Conservation (phyloP, 2,329 filamentous ascomycete species). For the Xylaria sp. region DNA sequence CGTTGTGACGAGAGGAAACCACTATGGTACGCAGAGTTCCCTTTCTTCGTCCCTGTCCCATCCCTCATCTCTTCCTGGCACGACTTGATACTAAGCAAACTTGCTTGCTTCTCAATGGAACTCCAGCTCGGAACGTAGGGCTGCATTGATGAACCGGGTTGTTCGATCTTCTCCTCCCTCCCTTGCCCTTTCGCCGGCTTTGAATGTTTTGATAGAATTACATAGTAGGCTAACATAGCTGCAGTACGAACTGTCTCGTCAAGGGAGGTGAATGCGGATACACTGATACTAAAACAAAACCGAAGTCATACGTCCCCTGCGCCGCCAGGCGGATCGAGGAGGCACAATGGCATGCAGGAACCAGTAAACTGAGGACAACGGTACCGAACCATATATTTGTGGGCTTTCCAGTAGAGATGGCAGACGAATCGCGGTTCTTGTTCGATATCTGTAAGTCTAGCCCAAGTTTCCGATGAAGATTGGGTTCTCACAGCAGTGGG, state of each 20-base stretch:
- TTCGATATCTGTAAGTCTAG: slow-evolving; percentile 23
- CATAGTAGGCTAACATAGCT: slow-evolving; percentile 9
- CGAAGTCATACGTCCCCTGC: slow-evolving; percentile 13
- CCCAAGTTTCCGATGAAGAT: neutral
- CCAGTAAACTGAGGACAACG: slow-evolving; percentile 15
- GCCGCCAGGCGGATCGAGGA: slow-evolving; percentile 11
- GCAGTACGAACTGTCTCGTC: slow-evolving; percentile 25
- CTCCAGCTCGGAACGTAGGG: slow-evolving; percentile 13
- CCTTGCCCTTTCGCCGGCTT: neutral
- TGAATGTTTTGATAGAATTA: neutral
- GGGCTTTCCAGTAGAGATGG: slow-evolving; percentile 21
- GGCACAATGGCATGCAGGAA: slow-evolving; percentile 16
- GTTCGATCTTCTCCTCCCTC: neutral
- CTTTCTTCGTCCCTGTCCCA: neutral
- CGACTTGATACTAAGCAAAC: slow-evolving; percentile 1
- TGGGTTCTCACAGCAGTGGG: too few species aligned
- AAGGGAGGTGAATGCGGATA: slow-evolving; percentile 26
- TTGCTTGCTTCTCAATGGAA: neutral
- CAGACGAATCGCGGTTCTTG: slow-evolving; percentile 21
- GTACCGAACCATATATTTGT: slow-evolving; percentile 19
- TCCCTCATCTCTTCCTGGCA: slow-evolving; percentile 2
- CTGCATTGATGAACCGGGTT: slow-evolving; percentile 1
- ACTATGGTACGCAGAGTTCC: slow-evolving; percentile 22
- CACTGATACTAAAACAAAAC: slow-evolving; percentile 17
- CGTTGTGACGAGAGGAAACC: slow-evolving; percentile 27